Base-by-base conservation (phyloP, 108 stramenopile species). In the Ochromonas danica region DNA sequence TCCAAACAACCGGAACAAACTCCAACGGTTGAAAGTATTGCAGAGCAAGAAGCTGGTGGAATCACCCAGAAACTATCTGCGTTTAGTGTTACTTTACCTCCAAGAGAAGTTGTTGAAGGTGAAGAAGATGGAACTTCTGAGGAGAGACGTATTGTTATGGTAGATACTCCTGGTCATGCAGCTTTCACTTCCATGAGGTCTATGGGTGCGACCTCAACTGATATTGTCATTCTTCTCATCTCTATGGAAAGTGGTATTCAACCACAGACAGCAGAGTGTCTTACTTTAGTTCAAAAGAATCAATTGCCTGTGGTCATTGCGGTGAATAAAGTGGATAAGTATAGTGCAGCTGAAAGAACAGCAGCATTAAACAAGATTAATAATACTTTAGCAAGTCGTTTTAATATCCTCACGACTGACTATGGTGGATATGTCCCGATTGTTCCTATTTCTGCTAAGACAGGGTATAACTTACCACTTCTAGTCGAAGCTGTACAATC, bases 111-210 rank as follows among this genome's bases (percentile, higher is more conserved):
- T n/a, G n/a, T n/a, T n/a, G n/a, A n/a, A n/a, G n/a, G n/a, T n/a
- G n/a, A n/a, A n/a, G n/a, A n/a, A n/a, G n/a, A n/a, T n/a, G n/a
- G n/a, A n/a, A n/a, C n/a, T n/a, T 51, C 45, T 14, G 31, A 67
- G 3, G 35, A 33, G 17, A 6, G 63, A 3, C 30, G 88, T 1
- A 90, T 98, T 25, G 95, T 95, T 1, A 95, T 99, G 81, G 82
- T 99, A 43, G 98, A 99, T 84, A 99, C 98, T 3, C 98, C 96
- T 0, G 98, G 96, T 6, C 98, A 97, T 82, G 94, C 94, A 1
- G 95, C 96, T 0, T 98, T 98, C 84, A 84, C 85, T 42, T 85
- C 89, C 42, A 98, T 98, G 97, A 85, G 97, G 2, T 87, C 90
- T 45, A 91, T 92, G 0, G 95, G 95, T 60, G 90, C 94, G 6